Evolutionary conservation across 129 eudicot species (phyloP), one percentile per base, ranked within the genome.

Genomic region (Kitagawia praeruptora): DNA sequence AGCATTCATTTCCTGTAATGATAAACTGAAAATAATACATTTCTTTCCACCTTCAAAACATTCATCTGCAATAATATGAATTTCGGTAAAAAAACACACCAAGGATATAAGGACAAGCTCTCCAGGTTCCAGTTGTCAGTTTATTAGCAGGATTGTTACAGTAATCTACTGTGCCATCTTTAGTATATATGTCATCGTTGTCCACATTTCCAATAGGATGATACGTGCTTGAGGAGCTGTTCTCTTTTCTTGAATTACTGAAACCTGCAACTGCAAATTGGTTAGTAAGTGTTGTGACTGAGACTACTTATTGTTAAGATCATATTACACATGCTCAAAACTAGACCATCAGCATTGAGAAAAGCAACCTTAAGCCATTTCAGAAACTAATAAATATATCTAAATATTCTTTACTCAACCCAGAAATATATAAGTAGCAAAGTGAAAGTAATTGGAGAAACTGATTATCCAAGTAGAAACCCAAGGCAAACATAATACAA

Each of bases 51-150:
- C 47, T 3, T 23, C 2, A 31, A 41, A 41, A 23, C 3, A 11
- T 16, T 19, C 28, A 58, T 58, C 27, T 7, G 25, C 45, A 70
- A 12, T 70, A 70, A 70, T 34, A 16, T 70, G 25, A 70, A 70
- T 37, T 37, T 14, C 41, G n/a, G 19, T 37, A 72, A 41, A 72
- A 41, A 41, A 72, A 45, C 46, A 45, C 27, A 72, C 76, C 76
- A 72, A 72, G 76, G 25, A 72, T 72, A 72, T 37, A 72, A 72
- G 76, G 53, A 72, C 76, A 72, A 37, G 76, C 76, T 40, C 23
- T 72, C 76, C 76, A 72, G 53, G 49, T 72, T 42, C 76, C 76
- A 41, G 76, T 72, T 40, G 25, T 40, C 16, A 41, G 76, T 5
- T 41, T 21, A 72, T 72, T 72, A 41, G 76, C 76, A 72, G 76